Evolutionary conservation across 139 green algal genomes (phyloP), one percentile per base, ranked within the genome.

Genomic region (Diplosphaera chodatii): DNA sequence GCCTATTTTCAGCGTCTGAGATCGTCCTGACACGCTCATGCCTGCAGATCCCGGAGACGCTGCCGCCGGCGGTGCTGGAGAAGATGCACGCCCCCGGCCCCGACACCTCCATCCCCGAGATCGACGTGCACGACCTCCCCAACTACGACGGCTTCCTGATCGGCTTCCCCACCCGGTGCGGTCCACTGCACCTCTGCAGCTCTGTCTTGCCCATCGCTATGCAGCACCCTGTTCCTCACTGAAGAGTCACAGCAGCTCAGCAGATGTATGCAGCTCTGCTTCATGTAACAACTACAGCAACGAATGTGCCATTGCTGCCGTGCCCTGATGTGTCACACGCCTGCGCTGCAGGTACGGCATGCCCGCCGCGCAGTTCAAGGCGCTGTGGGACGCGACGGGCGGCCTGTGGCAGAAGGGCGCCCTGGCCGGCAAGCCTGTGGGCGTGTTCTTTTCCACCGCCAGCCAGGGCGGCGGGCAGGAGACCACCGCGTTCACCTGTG

Each of bases 401-500:
- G 33, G 69, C 6, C 86, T 86, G 33, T 93, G 87, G 89, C 48
- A 77, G 68, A 78, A 70, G 55, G 80, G 82, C 13, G 71, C 77
- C 8, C 78, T 95, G 63, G 70, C 72, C 10, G 86, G 87, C 74
- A 96, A 96, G 80, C 85, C 90, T 1, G 81, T 77, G 25, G 40
- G 63, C 31, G 67, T 89, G 15, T 80, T 90, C 66, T 78, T 82
- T 37, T 80, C 59, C 70, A 89, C 83, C 16, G 76, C 78, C 40
- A 85, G 72, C 10, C 90, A 91, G 78, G 86, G 85, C 30, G 85
- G 90, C n/a, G 90, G 88, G n/a, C 85, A 91, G 77, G 87, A 93
- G 81, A 89, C 79, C 13, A 92, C 87, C 34, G 70, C 86, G 48
- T 63, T 88, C 63, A 88, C 27, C 69, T 32, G 55, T 67, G 32